Evolutionary conservation across 2,329 filamentous ascomycete species (phyloP), one percentile per base, ranked within the genome.

Genomic region (Graphilbum fragrans): DNA sequence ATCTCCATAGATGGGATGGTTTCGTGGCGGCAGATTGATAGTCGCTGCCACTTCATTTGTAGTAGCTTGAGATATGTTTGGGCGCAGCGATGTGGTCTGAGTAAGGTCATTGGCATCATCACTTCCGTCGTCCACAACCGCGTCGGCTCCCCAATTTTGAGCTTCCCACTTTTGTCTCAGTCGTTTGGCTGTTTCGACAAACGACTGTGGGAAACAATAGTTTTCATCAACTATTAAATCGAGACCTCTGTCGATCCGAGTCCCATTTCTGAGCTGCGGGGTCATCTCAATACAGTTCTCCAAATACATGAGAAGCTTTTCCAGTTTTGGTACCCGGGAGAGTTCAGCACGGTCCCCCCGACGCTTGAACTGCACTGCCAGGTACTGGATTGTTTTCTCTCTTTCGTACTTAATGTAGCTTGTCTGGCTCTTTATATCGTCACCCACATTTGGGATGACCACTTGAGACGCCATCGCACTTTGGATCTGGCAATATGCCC

Each of bases 1-100:
- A 10, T 21, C 3, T 17, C 58, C 58, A 46, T 48, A 61, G 39
- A 58, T 53, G 1, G 49, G 51, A 23, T 60, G 54, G 33, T 50
- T 39, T 12, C n/a, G 36, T 3, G 39, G 37, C 7, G 44, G 44
- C 25, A 18, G 35, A 1, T 3, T 17, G 20, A 37, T 18, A 7
- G 14, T 9, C 17, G 16, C n/a, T 22, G 14, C n/a, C 21, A 14
- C 23, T 9, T 22, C 39, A 10, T 29, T 29, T 29, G 25, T 8
- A 29, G 14, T n/a, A n/a, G n/a, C n/a, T n/a, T n/a, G n/a, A n/a
- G n/a, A n/a, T n/a, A n/a, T n/a, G n/a, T n/a, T n/a, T n/a, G n/a
- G n/a, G n/a, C n/a, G n/a, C n/a, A n/a, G n/a, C n/a, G n/a, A n/a
- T n/a, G n/a, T n/a, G n/a, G n/a, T n/a, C n/a, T n/a, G n/a, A n/a